Percentiles rank a stretch among this genome's conserved stretches.
phyloP scores from a whole-genome alignment of 129 eudicot genomes.

The Ambrosia artemisiifolia region DNA sequence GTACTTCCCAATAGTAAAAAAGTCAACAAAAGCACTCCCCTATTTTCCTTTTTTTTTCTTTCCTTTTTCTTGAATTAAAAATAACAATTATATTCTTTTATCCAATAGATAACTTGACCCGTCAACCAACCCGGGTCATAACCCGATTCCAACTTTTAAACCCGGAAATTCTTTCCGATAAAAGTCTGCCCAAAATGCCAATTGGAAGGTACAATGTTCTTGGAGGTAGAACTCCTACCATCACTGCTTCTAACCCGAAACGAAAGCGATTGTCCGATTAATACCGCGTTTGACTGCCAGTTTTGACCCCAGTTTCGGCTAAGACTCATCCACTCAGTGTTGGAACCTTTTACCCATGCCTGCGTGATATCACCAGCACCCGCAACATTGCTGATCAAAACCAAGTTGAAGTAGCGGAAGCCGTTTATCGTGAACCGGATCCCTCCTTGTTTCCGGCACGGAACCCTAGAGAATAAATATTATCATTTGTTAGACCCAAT shows the following conservation, averaged over 20 bases:
- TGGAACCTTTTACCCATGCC: slow-evolving; percentile 66
- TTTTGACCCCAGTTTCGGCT: slow-evolving; percentile 81
- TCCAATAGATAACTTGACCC: slow-evolving; percentile 17
- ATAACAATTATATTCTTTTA: not conserved
- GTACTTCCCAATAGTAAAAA: slow-evolving; percentile 31
- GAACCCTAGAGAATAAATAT: slow-evolving; percentile 35
- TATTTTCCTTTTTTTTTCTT: not conserved
- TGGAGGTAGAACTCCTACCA: slow-evolving; percentile 35
- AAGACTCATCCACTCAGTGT: slow-evolving; percentile 56
- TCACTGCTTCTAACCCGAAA: slow-evolving; percentile 33
- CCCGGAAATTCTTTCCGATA: slow-evolving; percentile 42
- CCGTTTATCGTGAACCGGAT: slow-evolving; percentile 66
- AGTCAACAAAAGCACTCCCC: slow-evolving; percentile 31
- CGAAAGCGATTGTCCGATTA: slow-evolving; percentile 63
- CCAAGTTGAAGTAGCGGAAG: slow-evolving; percentile 65
- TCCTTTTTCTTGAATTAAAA: not conserved
- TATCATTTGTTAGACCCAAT: not conserved
- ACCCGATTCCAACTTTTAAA: slow-evolving; percentile 14
- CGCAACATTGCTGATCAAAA: slow-evolving; percentile 65
- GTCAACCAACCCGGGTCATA: not conserved
- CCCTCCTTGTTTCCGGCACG: slow-evolving; percentile 67
- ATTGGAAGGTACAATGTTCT: slow-evolving; percentile 32
- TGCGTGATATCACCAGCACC: slow-evolving; percentile 65
- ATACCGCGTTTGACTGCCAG: slow-evolving; percentile 58
- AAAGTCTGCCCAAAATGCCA: slow-evolving; percentile 49